Evolutionary conservation across 352 stramenopile genomes (phyloP).

Genomic region (Phytophthora citrophthora): DNA sequence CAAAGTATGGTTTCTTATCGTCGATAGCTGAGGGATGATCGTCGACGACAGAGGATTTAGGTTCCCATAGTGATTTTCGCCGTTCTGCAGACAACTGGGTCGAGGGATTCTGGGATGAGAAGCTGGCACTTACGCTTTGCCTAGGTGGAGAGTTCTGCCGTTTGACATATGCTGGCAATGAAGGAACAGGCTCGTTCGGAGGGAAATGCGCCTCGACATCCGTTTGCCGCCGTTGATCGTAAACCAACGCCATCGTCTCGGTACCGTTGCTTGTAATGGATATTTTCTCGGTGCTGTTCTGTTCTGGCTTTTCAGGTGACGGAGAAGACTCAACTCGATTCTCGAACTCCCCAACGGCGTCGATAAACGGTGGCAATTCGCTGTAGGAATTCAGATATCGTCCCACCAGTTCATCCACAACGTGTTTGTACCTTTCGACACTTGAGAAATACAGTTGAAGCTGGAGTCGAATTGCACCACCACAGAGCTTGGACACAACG

Average conservation of each 20-base stretch:
- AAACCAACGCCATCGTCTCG: constrained; percentile 10
- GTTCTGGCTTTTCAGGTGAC: constrained; percentile 41
- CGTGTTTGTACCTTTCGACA: constrained; percentile 62
- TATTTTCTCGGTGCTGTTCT: constrained; percentile 25
- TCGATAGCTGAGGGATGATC: constrained; percentile 4
- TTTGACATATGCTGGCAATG: constrained; percentile 18
- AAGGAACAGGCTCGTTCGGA: constrained; percentile 33
- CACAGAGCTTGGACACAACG: constrained; percentile 38
- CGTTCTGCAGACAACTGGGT: constrained; percentile 23
- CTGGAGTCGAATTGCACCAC: constrained; percentile 58
- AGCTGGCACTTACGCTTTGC: neutral
- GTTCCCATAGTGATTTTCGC: constrained; percentile 36
- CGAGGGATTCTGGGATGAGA: neutral
- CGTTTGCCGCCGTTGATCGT: constrained; percentile 18
- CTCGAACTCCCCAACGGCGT: constrained; percentile 33
- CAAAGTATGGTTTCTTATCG: constrained; percentile 28
- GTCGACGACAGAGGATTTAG: constrained; percentile 2
- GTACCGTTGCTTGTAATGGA: constrained; percentile 13
- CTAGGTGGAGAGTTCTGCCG: neutral
- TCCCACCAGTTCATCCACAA: constrained; percentile 64
- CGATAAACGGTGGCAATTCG: constrained; percentile 67
- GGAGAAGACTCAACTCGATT: constrained; percentile 12
- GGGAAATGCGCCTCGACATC: constrained; percentile 29
- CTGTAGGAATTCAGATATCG: constrained; percentile 63
- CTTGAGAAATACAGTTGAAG: constrained; percentile 70